A percentile compares a stretch with the other conserved stretches of the same genome.
These are phyloP conservation scores for Solanum sitiens DNA, from an alignment of 257 asterid species.

Conservation along the genomic window DNA sequence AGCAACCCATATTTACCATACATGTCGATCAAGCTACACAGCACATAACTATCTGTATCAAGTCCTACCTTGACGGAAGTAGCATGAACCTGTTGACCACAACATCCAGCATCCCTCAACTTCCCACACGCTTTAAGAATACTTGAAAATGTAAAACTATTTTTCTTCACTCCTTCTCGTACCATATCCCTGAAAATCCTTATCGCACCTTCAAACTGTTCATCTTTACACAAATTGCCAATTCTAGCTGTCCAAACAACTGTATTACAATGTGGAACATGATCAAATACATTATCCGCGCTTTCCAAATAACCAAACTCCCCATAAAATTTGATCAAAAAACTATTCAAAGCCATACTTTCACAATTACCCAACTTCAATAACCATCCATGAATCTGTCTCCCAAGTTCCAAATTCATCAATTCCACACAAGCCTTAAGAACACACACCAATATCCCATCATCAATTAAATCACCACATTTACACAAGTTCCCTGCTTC, in stretches of 20 bases:
- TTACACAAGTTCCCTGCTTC: conserved; percentile 9
- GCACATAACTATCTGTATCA: conserved; percentile 43
- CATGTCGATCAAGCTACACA: conserved; percentile 51
- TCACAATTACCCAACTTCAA: conserved; percentile 41
- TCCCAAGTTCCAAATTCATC: conserved; percentile 44
- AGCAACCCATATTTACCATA: conserved; percentile 50
- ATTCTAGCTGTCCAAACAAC: conserved; percentile 63
- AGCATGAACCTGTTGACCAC: conserved; percentile 66
- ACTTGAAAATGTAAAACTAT: conserved; percentile 44
- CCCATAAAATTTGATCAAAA: conserved; percentile 63
- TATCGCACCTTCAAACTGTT: conserved; percentile 26
- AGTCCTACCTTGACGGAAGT: conserved; percentile 53
- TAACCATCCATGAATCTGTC: conserved; percentile 63
- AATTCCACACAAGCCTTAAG: conserved; percentile 44
- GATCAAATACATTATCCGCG: conserved; percentile 39
- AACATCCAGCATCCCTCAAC: conserved; percentile 24
- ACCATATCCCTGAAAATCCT: conserved; percentile 60
- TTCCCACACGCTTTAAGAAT: conserved; percentile 61
- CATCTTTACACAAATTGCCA: conserved; percentile 29
- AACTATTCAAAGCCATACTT: conserved; percentile 36
- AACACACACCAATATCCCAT: conserved; percentile 48
- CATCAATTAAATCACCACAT: conserved; percentile 14
- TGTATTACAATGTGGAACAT: conserved; percentile 20
- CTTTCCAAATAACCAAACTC: conserved; percentile 28
- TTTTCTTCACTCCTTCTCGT: conserved; percentile 45